Percentiles rank a stretch among this genome's conserved stretches.
These are phyloP conservation scores for Melastoma candidum DNA, from an alignment of 441 rosid species.

Conservation along the genomic window DNA sequence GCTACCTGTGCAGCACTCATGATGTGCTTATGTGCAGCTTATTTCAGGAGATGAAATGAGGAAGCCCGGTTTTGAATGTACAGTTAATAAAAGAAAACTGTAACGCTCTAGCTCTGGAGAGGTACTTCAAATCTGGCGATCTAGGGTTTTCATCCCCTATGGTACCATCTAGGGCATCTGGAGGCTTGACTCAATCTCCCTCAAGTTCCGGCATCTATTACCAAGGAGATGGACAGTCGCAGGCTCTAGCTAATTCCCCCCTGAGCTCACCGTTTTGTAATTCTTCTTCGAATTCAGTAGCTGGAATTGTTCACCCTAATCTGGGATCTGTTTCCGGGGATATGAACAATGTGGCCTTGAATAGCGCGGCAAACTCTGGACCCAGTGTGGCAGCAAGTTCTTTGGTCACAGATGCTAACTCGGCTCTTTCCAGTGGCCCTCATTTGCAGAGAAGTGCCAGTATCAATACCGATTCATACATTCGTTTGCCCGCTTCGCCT, in stretches of 20 bases:
- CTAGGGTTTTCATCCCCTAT: constrained; percentile 51
- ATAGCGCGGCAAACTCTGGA: constrained; percentile 81
- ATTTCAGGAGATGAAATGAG: constrained; percentile 14
- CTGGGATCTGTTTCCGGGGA: constrained; percentile 76
- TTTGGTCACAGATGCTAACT: constrained; percentile 93
- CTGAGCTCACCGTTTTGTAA: constrained; percentile 78
- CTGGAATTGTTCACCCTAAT: constrained; percentile 60
- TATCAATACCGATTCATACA: constrained; percentile 81
- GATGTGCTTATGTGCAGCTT: constrained; percentile 8
- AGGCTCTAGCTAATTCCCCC: constrained; percentile 73
- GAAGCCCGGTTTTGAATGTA: constrained; percentile 12
- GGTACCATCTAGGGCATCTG: constrained; percentile 79
- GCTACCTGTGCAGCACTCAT: constrained; percentile 2
- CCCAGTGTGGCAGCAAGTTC: constrained; percentile 96
- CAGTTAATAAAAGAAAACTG: constrained; percentile 11
- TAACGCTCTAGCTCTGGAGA: constrained; percentile 61
- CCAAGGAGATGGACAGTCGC: constrained; percentile 95
- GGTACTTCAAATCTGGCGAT: constrained; percentile 57
- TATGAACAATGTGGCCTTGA: constrained; percentile 68
- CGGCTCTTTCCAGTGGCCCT: constrained; percentile 83
- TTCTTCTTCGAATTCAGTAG: constrained; percentile 64
- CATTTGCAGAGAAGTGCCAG: constrained; percentile 95
- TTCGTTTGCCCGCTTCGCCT: constrained; percentile 97
- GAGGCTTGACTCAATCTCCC: constrained; percentile 83
- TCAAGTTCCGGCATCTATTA: constrained; percentile 90